Evolutionary conservation across 106 monocot genomes (phyloP).

Genomic region (Dactylorhiza incarnata): DNA sequence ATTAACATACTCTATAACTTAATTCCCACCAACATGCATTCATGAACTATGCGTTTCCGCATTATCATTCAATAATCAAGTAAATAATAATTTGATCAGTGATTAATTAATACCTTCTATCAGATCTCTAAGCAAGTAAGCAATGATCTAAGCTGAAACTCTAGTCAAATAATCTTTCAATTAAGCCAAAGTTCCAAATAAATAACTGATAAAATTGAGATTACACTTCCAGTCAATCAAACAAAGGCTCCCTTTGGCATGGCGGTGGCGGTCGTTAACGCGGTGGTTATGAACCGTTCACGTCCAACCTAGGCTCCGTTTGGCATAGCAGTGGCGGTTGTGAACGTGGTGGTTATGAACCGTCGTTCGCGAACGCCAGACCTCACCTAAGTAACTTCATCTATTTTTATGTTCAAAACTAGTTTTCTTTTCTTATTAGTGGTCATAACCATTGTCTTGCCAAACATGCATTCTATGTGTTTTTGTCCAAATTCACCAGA

Average conservation of each 20-base stretch:
- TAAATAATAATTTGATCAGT: neutral
- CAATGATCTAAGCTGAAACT: neutral
- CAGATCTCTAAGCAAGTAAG: neutral
- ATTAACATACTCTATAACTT: neutral
- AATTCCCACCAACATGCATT: neutral
- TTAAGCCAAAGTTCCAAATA: neutral
- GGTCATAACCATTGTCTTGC: too few species aligned
- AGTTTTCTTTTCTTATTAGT: too few species aligned
- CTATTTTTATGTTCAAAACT: too few species aligned
- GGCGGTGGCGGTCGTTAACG: too few species aligned
- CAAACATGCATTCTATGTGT: too few species aligned
- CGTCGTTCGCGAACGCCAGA: too few species aligned
- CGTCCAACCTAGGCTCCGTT: too few species aligned
- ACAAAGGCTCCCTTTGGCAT: neutral
- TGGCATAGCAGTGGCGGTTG: too few species aligned
- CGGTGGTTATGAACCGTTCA: too few species aligned
- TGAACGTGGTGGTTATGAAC: too few species aligned
- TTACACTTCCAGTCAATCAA: neutral
- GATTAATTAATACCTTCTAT: neutral
- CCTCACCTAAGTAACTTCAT: too few species aligned
- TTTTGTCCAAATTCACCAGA: too few species aligned
- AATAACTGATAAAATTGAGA: neutral
- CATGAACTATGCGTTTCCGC: neutral
- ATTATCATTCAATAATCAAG: neutral
- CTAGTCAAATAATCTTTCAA: neutral